Conservation (phyloP, 1,284 basidiomycete genomes). For the Exobasidium rhododendri region DNA sequence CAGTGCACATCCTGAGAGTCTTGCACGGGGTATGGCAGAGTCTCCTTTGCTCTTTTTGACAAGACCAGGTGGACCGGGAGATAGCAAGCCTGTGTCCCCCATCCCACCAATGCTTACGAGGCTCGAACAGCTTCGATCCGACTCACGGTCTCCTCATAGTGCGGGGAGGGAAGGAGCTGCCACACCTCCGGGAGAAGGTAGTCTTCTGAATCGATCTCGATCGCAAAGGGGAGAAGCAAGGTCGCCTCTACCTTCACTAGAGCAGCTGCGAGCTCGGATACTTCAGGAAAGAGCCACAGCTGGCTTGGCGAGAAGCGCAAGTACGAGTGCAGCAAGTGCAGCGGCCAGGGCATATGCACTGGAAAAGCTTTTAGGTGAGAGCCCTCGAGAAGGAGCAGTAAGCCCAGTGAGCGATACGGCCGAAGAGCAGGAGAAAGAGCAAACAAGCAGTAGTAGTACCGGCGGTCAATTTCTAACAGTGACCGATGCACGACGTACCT, state of each 20-base stretch:
- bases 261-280: slow-evolving; percentile 47
- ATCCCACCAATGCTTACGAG: slow-evolving; percentile 9
- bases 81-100: background rate
- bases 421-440: slow-evolving; percentile 14
- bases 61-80: too few relatives aligned
- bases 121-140: slow-evolving; percentile 4
- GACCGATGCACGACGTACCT: background rate
- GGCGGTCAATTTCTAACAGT: slow-evolving; percentile 4
- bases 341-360: slow-evolving; percentile 50
- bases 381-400: slow-evolving; percentile 19
- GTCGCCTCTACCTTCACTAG: slow-evolving; percentile 45
- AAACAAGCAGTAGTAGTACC: background rate
- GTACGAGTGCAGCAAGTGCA: slow-evolving; percentile 45
- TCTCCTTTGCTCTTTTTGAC: too few relatives aligned
- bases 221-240: background rate
- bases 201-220: background rate
- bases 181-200: background rate
- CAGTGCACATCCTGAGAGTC: too few relatives aligned
- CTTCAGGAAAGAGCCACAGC: slow-evolving; percentile 40
- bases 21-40: too few relatives aligned
- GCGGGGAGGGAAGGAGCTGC: background rate
- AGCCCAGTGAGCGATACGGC: slow-evolving; percentile 15
- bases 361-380: slow-evolving; percentile 45
- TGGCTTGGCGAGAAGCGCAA: slow-evolving; percentile 39
- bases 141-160: slow-evolving; percentile 14